Base-by-base conservation (phyloP, 2,329 filamentous ascomycete species). In the Fusarium scirpi region DNA sequence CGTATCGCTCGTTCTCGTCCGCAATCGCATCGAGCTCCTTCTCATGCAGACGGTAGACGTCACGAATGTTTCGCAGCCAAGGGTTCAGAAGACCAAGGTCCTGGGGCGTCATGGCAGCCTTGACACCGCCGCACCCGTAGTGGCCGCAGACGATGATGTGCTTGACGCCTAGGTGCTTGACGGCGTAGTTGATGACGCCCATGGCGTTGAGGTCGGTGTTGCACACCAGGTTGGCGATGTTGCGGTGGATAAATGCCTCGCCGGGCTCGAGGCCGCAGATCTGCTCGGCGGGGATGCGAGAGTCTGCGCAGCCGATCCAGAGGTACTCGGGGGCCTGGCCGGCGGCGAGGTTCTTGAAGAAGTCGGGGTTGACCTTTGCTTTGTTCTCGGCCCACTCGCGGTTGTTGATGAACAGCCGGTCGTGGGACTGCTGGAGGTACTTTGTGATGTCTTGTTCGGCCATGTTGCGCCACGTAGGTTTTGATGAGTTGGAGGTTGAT, bases 301-400 rank as follows among this genome's bases (percentile, higher is more conserved):
- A 94, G 85, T 97, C 94, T 80, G 91, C 91, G 86, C 94, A 98
- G 51, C 94, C 94, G 77, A 97, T 93, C 93, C 94, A 97, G 57
- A 93, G 86, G 80, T 92, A 92, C 76, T 92, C 89, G 58, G 91
- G 91, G 18, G 81, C 82, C 81, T 93, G 91, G 47, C 91, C 91
- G 11, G 85, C 86, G 22, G 85, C 81, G 66, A 93, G 85, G 78
- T 89, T 87, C 54, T 80, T 78, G 79, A 93, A 93, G 83, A 90
- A 92, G 12, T 85, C 82, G 6, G 90, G 89, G 80, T 93, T 89
- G 65, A 84, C 82, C 69, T 78, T 71, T 75, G 80, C 72, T 82
- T 90, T 89, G 69, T 86, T 80, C 48, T 84, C 84, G 15, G 90
- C 90, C 91, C 91, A 93, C 58, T 83, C 82, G 69, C 84, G 82